These are phyloP conservation scores for Kurtzmaniella quercitrusa DNA, from an alignment of 1,139 yeast species.

Conservation along the genomic window DNA sequence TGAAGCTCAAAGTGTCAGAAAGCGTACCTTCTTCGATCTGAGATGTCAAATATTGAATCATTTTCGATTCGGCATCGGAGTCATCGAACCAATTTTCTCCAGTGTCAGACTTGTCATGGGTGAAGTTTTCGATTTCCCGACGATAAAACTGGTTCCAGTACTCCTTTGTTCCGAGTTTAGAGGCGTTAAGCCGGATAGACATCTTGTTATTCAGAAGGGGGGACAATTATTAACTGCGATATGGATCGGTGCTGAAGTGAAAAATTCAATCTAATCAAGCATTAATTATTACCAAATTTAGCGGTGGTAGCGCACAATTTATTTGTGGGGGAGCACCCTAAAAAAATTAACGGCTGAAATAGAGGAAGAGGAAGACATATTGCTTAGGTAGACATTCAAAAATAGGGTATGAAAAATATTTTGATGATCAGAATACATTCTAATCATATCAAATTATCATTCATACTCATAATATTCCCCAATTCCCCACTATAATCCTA, in stretches of 20 bases:
- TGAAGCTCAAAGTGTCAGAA: constrained; percentile 25
- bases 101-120: constrained; percentile 70
- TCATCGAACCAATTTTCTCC: constrained; percentile 98
- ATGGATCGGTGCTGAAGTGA: background rate
- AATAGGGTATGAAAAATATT: too few relatives aligned
- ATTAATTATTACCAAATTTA: too few relatives aligned
- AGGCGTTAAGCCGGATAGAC: constrained; percentile 50
- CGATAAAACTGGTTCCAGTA: constrained; percentile 90
- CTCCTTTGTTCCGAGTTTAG: constrained; percentile 74
- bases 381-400: too few relatives aligned
- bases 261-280: too few relatives aligned
- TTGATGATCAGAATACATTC: too few relatives aligned
- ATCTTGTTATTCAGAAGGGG: background rate
- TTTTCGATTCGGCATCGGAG: constrained; percentile 80
- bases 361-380: too few relatives aligned
- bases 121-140: constrained; percentile 66
- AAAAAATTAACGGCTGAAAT: too few relatives aligned
- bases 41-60: constrained; percentile 58
- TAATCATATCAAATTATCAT: too few relatives aligned
- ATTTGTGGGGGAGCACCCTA: too few relatives aligned
- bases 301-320: too few relatives aligned
- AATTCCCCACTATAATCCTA: too few relatives aligned
- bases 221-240: background rate
- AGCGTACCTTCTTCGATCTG: constrained; percentile 24
- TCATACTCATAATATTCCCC: too few relatives aligned